Evolutionary conservation across 2,329 filamentous ascomycete genomes (phyloP), one percentile per base, ranked within the genome.

Genomic region (Neodidymelliopsis sp.): DNA sequence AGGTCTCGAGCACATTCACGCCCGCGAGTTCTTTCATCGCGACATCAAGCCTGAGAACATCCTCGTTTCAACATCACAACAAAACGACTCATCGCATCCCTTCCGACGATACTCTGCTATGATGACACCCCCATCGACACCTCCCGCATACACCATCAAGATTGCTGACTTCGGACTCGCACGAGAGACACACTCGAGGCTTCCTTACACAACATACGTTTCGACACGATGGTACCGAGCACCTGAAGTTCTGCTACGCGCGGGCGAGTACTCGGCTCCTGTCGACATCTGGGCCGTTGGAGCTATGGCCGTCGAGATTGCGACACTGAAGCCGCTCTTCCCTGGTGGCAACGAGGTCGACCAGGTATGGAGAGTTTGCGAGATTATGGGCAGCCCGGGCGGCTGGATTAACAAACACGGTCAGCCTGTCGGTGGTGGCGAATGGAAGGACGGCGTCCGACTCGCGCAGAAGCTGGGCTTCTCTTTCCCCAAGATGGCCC

Each of bases 1-100:
- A 42, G 94, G 94, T 44, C 82, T 99, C 20, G 92, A 99, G 72
- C 94, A 99, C 73, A 97, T 99, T 51, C 94, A 99, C 76, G 89
- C 92, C 27, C 91, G 97, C 76, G 85, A 90, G 72, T 99, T 99
- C 78, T 99, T 99, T 77, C 94, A 99, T 75, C 91, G 94, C 67
- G 94, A 99, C 70, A 97, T 99, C 77, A 99, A 99, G 75, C 94
- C 94, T 25, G 94, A 99, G 75, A 99, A 99, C 74, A 99, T 99
- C 52, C 84, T 99, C 19, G 93, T 99, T 7, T 96, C 94, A 0
- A 95, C 92, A 20, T 95, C 93, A 2, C 84, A 89, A 28, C 82
- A 90, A 59, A 87, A 88, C 58, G 94, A 99, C 65, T 84, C 88
- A 41, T 82, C 82, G 53, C 94, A 89, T 68, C 87, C 92, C 0